Conservation (phyloP, 2,329 filamentous ascomycete genomes). For the Arthroderma sp. region DNA sequence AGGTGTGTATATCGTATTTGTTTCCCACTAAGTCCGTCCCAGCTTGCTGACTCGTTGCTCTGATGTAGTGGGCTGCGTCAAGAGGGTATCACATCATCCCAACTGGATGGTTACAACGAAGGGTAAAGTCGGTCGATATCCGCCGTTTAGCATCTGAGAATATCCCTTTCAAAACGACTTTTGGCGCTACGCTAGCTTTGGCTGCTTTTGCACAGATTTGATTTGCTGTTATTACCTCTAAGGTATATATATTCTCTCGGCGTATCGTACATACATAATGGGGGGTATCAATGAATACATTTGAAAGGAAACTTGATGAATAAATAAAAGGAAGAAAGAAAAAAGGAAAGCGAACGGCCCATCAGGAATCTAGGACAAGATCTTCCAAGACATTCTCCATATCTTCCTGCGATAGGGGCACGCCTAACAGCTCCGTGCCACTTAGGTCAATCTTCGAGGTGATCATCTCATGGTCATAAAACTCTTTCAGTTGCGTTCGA, state of each 20-base stretch:
- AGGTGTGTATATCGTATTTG: conserved; percentile 22
- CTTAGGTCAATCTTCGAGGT: conserved; percentile 73
- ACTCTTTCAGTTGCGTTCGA: conserved; percentile 85
- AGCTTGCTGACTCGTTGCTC: background rate
- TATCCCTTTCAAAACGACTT: conserved; percentile 34
- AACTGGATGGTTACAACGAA: conserved; percentile 26
- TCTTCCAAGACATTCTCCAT: conserved; percentile 83
- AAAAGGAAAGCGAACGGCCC: background rate
- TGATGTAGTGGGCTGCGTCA: conserved; percentile 30
- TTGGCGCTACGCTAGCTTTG: conserved; percentile 32
- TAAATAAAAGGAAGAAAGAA: background rate
- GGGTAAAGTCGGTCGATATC: conserved; percentile 29
- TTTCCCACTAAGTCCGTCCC: background rate
- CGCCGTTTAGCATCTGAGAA: conserved; percentile 25
- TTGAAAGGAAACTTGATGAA: background rate
- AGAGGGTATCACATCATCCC: conserved; percentile 35
- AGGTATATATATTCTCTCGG: too few species aligned
- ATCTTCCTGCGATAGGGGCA: conserved; percentile 79
- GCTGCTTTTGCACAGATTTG: conserved; percentile 33
- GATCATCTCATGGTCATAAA: conserved; percentile 97
- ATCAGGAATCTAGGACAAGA: conserved; percentile 29
- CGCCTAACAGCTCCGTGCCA: conserved; percentile 71
- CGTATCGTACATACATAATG: background rate
- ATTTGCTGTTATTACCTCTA: too few species aligned
- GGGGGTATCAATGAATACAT: background rate